A percentile compares a stretch with the other conserved stretches of the same genome.
Evolutionary conservation across 306 rosid species (phyloP).

Genomic region (Morella rubra): DNA sequence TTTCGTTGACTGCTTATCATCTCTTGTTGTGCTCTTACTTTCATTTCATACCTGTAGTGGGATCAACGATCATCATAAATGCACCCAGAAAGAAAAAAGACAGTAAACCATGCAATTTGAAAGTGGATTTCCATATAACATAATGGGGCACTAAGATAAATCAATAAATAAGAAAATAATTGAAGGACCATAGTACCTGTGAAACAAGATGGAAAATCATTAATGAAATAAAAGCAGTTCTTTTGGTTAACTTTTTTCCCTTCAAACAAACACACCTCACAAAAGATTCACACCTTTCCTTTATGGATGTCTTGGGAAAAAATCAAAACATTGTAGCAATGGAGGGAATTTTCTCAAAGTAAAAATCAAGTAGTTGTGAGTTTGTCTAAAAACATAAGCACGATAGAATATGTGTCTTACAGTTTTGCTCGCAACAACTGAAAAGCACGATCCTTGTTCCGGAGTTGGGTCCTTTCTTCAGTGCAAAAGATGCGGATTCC

Average conservation of each 20-base stretch:
- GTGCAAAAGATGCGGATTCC: slow-evolving; percentile 99
- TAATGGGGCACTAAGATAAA: neutral
- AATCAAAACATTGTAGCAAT: slow-evolving; percentile 4
- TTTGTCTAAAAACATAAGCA: slow-evolving; percentile 3
- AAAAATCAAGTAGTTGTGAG: neutral
- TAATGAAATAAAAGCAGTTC: neutral
- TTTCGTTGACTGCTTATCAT: slow-evolving; percentile 72
- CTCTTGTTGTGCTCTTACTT: slow-evolving; percentile 92
- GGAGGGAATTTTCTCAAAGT: neutral
- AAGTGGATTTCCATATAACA: neutral
- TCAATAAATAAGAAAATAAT: neutral
- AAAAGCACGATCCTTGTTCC: slow-evolving; percentile 82
- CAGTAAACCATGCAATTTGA: neutral
- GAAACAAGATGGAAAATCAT: neutral
- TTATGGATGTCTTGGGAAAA: slow-evolving; percentile 8
- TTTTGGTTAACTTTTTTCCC: slow-evolving; percentile 18
- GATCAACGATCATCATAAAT: slow-evolving; percentile 29
- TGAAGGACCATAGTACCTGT: neutral
- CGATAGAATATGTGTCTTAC: slow-evolving; percentile 46
- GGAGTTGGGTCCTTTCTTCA: slow-evolving; percentile 92
- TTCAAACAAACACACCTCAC: slow-evolving; percentile 19
- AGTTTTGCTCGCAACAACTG: slow-evolving; percentile 95
- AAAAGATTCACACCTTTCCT: slow-evolving; percentile 22
- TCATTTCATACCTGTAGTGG: slow-evolving; percentile 78
- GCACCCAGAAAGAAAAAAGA: neutral